Evolutionary conservation across 352 stramenopile species (phyloP).

Genomic region (Stephanocyclus meneghinianus): DNA sequence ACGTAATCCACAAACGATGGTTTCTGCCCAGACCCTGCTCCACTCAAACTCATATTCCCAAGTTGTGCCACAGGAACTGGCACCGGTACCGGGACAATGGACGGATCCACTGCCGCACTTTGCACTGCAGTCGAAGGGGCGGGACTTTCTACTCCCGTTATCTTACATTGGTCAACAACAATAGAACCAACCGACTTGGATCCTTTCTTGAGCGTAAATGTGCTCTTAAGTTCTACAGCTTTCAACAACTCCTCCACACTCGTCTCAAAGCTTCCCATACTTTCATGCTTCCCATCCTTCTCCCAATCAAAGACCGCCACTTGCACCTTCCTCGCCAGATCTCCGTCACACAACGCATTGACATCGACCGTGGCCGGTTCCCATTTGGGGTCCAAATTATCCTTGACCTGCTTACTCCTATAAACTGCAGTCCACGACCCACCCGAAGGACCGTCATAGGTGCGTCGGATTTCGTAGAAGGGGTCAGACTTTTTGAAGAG

Average conservation of each 20-base stretch:
- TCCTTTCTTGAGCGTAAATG: constrained; percentile 29
- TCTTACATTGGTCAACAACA: constrained; percentile 36
- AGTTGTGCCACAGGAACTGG: constrained; percentile 10
- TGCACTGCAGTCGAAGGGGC: constrained; percentile 1
- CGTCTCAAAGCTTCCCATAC: constrained; percentile 70
- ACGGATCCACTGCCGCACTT: constrained; percentile 4
- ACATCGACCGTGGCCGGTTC: constrained; percentile 62
- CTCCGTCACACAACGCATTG: constrained; percentile 63
- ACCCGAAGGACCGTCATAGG: constrained; percentile 59
- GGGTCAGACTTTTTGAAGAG: constrained; percentile 63
- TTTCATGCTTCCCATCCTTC: constrained; percentile 50
- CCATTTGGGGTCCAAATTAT: constrained; percentile 71
- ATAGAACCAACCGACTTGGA: constrained; percentile 41
- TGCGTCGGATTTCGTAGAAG: constrained; percentile 72
- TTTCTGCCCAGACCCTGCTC: constrained; percentile 3
- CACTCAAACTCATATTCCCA: constrained; percentile 5
- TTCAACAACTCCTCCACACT: constrained; percentile 41
- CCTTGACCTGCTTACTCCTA: constrained; percentile 63
- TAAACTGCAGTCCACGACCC: constrained; percentile 66
- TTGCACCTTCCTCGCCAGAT: constrained; percentile 61
- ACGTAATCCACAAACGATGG: constrained; percentile 83
- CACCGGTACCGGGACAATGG: constrained; percentile 24
- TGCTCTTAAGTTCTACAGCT: constrained; percentile 1
- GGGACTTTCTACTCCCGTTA: constrained; percentile 21
- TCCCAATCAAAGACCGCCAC: constrained; percentile 73